These are phyloP conservation scores for Pythium grandisporangium DNA, from an alignment of 352 stramenopile genomes.

Conservation along the genomic window DNA sequence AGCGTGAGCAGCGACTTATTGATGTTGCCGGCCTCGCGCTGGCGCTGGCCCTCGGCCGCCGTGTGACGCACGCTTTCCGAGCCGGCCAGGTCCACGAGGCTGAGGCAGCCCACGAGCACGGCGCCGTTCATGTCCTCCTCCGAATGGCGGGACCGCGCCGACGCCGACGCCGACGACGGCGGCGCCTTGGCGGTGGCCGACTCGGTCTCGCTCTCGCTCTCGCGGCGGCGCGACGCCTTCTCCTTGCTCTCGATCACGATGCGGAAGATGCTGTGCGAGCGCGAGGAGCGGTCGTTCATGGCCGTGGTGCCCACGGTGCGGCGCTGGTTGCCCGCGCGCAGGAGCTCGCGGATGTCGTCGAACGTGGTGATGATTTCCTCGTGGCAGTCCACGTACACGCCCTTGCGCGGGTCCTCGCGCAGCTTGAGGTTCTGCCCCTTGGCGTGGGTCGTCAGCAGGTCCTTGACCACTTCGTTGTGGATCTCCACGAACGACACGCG, in stretches of 20 bases:
- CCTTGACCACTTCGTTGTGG: constrained; percentile 98
- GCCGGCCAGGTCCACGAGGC: constrained; percentile 96
- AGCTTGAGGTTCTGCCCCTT: constrained; percentile 65
- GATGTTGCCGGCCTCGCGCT: constrained; percentile 96
- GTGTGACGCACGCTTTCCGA: constrained; percentile 96
- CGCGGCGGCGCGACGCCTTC: constrained; percentile 28
- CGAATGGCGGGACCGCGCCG: too few relatives aligned
- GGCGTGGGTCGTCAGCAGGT: constrained; percentile 84
- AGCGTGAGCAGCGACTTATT: constrained; percentile 95
- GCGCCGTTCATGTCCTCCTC: constrained; percentile 69
- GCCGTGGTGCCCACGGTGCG: constrained; percentile 54
- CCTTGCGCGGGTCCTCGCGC: constrained; percentile 90
- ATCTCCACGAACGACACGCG: constrained; percentile 98
- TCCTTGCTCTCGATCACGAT: constrained; percentile 81
- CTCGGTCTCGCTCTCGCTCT: too few relatives aligned
- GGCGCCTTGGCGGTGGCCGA: too few relatives aligned
- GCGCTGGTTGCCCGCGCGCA: constrained; percentile 58
- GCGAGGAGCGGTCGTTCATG: constrained; percentile 78
- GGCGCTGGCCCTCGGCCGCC: constrained; percentile 88
- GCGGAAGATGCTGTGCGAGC: constrained; percentile 78
- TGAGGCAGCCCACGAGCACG: constrained; percentile 92
- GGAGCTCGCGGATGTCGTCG: constrained; percentile 45
- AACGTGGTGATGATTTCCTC: constrained; percentile 90
- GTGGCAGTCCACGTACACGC: constrained; percentile 95
- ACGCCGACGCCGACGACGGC: too few relatives aligned